Evolutionary conservation across 495 filamentous ascomycete species (phyloP), one percentile per base, ranked within the genome.

Genomic region (Parathielavia hyrcaniae): DNA sequence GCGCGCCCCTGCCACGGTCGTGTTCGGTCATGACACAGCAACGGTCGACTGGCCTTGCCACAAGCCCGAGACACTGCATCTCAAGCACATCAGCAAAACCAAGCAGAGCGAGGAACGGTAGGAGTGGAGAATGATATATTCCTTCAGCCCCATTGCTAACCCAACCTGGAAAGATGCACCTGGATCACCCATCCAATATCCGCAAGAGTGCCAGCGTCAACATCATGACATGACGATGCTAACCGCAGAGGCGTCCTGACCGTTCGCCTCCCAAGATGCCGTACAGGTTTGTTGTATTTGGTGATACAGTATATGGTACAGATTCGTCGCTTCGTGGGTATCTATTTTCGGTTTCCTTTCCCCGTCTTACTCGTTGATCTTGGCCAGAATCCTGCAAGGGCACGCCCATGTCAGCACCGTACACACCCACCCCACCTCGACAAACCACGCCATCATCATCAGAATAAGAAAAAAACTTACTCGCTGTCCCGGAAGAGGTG

Each of bases 401-500:
- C 16, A 34, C 20, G 32, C 22, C 20, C 40, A 41, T 57, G 56
- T 79, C 53, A 79, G 66, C 40, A 38, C 32, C 48, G n/a, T 35
- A n/a, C 26, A 30, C 6, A 19, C 20, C 46, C 19, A 7, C 22
- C 16, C 7, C 17, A 13, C 23, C 45, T 50, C 50, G 38, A 49
- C 11, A 30, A 17, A 22, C 20, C 8, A 19, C 40, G 2, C 20
- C 19, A 16, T 3, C 26, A 30, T 2, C 2, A 6, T 6, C 2
- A 30, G 12, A 14, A 34, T 22, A 44, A 52, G 26, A 17, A 51
- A 52, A 17, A 55, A 53, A 83, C 88, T 70, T 85, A 97, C 93
- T 99, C 93, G 75, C 89, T 86, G 74, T 99, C 93, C 64, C 92
- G 81, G 85, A 95, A 99, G 56, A 99, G 86, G 59, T 86, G 84